Evolutionary conservation across 345 rosid genomes (phyloP).

Genomic region (Gossypium arboreum): DNA sequence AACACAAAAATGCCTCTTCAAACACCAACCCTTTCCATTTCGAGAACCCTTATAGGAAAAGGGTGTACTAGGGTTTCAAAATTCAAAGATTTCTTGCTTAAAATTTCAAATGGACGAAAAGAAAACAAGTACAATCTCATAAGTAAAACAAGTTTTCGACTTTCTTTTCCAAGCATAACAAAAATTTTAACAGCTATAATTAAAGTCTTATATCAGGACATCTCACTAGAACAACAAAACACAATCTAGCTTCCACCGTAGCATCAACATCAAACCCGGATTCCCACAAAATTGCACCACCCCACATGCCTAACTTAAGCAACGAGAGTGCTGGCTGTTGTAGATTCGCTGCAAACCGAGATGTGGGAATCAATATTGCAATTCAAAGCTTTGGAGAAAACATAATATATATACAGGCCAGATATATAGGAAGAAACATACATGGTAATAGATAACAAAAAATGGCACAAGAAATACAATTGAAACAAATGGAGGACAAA

Average conservation of each 20-base stretch:
- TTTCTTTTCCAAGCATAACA: neutral
- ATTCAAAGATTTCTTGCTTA: neutral
- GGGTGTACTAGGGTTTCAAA: neutral
- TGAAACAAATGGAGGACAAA: neutral
- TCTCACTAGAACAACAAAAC: constrained; percentile 5
- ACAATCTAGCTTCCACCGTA: neutral
- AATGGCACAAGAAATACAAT: neutral
- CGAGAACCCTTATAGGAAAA: neutral
- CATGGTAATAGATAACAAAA: no score
- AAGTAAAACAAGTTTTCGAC: neutral
- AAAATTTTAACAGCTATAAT: constrained; percentile 7
- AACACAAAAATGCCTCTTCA: neutral
- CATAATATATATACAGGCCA: neutral
- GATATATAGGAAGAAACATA: neutral
- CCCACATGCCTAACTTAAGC: constrained; percentile 26
- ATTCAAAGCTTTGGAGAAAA: no score
- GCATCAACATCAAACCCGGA: neutral
- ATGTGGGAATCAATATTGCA: neutral
- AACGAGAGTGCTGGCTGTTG: constrained; percentile 57
- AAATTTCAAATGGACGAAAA: neutral
- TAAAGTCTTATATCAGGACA: constrained; percentile 1
- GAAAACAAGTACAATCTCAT: neutral
- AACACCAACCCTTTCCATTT: neutral
- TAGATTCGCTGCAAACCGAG: constrained; percentile 41
- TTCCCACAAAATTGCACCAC: neutral